phyloP scores from a whole-genome alignment of 2,329 filamentous ascomycete genomes.

The Exophiala mesophila region DNA sequence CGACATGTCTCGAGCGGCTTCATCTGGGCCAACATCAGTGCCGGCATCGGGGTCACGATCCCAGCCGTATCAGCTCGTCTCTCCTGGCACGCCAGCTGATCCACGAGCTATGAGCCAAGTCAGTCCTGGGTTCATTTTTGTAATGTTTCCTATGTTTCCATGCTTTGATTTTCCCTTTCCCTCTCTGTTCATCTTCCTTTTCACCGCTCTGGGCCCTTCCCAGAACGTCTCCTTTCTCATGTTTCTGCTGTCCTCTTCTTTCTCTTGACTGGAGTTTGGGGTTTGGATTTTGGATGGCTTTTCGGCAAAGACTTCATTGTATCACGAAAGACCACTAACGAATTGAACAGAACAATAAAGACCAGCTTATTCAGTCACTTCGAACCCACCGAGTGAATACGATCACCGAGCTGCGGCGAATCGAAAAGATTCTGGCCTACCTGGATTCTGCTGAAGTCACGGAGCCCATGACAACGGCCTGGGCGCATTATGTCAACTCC shows the following conservation, averaged over 20 bases:
- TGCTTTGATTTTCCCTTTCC: slow-evolving; percentile 9
- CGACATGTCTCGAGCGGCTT: slow-evolving; percentile 16
- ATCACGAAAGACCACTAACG: too few species aligned
- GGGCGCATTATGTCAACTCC: slow-evolving; percentile 66
- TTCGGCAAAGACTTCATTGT: too few species aligned
- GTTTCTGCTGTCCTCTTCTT: too few species aligned
- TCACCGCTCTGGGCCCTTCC: too few species aligned
- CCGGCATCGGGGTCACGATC: slow-evolving; percentile 7
- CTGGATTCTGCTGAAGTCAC: slow-evolving; percentile 57
- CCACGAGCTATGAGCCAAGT: slow-evolving; percentile 27
- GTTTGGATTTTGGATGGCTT: too few species aligned
- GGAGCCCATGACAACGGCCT: slow-evolving; percentile 65
- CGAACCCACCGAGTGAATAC: slow-evolving; percentile 67
- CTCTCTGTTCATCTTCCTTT: slow-evolving; percentile 14
- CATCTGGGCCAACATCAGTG: slow-evolving; percentile 9
- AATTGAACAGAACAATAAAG: slow-evolving; percentile 44
- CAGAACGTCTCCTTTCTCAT: too few species aligned
- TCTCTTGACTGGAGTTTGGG: too few species aligned
- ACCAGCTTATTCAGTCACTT: slow-evolving; percentile 59
- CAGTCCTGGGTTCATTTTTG: slow-evolving; percentile 28
- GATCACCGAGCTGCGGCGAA: slow-evolving; percentile 64
- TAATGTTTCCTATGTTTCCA: slow-evolving; percentile 27
- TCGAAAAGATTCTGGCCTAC: slow-evolving; percentile 61
- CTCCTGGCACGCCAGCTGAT: slow-evolving; percentile 25
- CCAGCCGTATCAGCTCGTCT: slow-evolving; percentile 25